Evolutionary conservation across 2,329 filamentous ascomycete genomes (phyloP).

Genomic region (Aureobasidium sp.): DNA sequence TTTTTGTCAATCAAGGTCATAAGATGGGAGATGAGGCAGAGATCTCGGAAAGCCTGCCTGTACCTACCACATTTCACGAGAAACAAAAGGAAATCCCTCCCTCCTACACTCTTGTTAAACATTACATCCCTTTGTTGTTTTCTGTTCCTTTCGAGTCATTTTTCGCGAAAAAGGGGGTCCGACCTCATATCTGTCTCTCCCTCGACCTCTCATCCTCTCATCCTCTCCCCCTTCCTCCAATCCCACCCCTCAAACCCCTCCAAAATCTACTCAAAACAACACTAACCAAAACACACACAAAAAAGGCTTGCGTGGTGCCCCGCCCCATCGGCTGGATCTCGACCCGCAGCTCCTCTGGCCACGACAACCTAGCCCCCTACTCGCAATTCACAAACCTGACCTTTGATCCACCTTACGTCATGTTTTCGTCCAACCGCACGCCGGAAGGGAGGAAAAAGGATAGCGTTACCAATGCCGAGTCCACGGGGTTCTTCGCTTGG

Average conservation of each 20-base stretch:
- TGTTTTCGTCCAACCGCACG: constrained; percentile 53
- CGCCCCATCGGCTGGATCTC: constrained; percentile 57
- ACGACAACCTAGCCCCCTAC: constrained; percentile 51
- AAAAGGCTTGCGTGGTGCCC: constrained; percentile 51
- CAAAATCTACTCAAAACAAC: background rate
- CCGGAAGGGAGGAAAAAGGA: constrained; percentile 42
- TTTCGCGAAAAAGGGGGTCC: too few relatives aligned
- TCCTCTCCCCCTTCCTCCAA: background rate
- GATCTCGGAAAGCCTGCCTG: too few relatives aligned
- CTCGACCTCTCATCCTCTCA: background rate
- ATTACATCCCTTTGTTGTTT: too few relatives aligned
- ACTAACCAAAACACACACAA: constrained; percentile 19
- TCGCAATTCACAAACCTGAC: constrained; percentile 55
- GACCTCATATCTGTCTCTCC: background rate
- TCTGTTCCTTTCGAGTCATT: too few relatives aligned
- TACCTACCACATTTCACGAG: too few relatives aligned
- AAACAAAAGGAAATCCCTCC: too few relatives aligned
- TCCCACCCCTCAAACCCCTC: too few relatives aligned
- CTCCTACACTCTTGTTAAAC: too few relatives aligned
- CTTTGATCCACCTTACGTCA: constrained; percentile 54
- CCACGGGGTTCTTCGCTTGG: constrained; percentile 43
- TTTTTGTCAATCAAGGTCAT: too few relatives aligned
- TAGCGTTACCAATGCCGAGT: constrained; percentile 47
- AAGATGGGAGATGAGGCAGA: too few relatives aligned
- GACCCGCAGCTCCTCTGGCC: constrained; percentile 39